Percentiles rank a stretch among this genome's conserved stretches.
phyloP scores from a whole-genome alignment of 139 green algal genomes.

The Raphidocelis subcapitata region DNA sequence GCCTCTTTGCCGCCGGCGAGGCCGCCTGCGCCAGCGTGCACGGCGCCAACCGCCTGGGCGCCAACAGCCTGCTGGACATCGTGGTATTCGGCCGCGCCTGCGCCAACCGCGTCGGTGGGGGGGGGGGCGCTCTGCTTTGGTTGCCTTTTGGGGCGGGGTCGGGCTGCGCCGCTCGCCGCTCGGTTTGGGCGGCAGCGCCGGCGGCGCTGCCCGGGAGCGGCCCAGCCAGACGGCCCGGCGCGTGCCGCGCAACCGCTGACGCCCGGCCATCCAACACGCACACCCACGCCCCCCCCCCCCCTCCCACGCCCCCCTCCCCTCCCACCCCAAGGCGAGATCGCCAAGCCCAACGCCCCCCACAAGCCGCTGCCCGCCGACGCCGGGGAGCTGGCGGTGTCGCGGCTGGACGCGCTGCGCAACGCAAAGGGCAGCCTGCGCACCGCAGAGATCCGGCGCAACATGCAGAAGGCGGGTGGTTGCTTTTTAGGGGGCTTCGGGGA shows the following conservation, averaged over 20 bases:
- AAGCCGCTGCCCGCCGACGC: conserved; percentile 68
- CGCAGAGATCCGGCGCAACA: conserved; percentile 74
- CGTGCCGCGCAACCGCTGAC: no score
- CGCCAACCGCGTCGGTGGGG: conserved; percentile 70
- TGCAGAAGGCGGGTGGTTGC: conserved; percentile 69
- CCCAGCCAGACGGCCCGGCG: no score
- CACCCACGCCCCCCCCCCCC: no score
- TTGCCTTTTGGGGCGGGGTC: no score
- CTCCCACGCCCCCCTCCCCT: no score
- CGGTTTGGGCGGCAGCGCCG: neutral
- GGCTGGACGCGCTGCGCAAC: conserved; percentile 89
- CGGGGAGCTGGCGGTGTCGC: conserved; percentile 74
- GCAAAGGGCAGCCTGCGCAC: conserved; percentile 76
- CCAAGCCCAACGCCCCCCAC: conserved; percentile 86
- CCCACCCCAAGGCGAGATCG: conserved; percentile 66
- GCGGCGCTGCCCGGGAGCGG: no score
- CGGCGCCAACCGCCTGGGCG: conserved; percentile 97
- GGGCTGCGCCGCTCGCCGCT: no score
- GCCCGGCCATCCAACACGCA: no score
- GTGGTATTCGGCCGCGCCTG: conserved; percentile 98
- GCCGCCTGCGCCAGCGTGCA: conserved; percentile 93
- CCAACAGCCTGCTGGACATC: conserved; percentile 99
- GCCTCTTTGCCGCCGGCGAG: conserved; percentile 95
- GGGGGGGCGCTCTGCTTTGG: neutral
- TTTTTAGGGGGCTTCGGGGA: no score